Percentiles rank a stretch among this genome's conserved stretches.
Evolutionary conservation across 331 rosid genomes (phyloP).

Genomic region (Telfairia occidentalis): DNA sequence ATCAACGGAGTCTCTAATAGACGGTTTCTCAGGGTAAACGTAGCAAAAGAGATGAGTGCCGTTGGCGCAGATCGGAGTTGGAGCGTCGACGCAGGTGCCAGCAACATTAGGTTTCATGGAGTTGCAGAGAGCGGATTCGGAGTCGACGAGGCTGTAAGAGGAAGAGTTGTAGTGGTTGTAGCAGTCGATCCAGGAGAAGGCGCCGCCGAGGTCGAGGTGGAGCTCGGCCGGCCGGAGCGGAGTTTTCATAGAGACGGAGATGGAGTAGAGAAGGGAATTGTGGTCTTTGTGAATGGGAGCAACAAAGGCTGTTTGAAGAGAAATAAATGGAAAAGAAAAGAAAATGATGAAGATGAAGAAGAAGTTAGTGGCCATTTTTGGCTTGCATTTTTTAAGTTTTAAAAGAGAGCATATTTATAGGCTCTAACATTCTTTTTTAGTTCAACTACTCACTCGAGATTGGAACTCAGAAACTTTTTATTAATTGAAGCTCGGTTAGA

Average conservation of each 20-base stretch:
- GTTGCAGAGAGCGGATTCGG: slow-evolving; percentile 22
- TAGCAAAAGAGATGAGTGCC: slow-evolving; percentile 6
- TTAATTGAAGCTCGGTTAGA: too few relatives aligned
- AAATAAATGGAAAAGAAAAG: background rate
- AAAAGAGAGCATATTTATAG: too few relatives aligned
- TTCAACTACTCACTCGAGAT: too few relatives aligned
- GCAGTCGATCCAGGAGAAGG: slow-evolving; percentile 40
- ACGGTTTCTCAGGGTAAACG: slow-evolving; percentile 37
- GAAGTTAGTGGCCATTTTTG: background rate
- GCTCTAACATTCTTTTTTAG: too few relatives aligned
- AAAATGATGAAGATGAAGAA: background rate
- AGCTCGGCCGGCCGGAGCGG: slow-evolving; percentile 22
- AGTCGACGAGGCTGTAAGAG: slow-evolving; percentile 18
- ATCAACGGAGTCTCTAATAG: background rate
- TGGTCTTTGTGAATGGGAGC: slow-evolving; percentile 31
- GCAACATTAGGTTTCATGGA: slow-evolving; percentile 12
- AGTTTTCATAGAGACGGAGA: slow-evolving; percentile 23
- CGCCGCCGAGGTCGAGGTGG: slow-evolving; percentile 31
- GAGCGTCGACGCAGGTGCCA: slow-evolving; percentile 6
- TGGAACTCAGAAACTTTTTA: too few relatives aligned
- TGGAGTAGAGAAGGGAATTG: slow-evolving; percentile 20
- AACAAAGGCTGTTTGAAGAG: slow-evolving; percentile 12
- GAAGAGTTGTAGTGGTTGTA: slow-evolving; percentile 19
- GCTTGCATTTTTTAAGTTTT: background rate
- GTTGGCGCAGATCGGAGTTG: slow-evolving; percentile 14